phyloP scores from a whole-genome alignment of 306 rosid species.

The Trifolium subterraneum region DNA sequence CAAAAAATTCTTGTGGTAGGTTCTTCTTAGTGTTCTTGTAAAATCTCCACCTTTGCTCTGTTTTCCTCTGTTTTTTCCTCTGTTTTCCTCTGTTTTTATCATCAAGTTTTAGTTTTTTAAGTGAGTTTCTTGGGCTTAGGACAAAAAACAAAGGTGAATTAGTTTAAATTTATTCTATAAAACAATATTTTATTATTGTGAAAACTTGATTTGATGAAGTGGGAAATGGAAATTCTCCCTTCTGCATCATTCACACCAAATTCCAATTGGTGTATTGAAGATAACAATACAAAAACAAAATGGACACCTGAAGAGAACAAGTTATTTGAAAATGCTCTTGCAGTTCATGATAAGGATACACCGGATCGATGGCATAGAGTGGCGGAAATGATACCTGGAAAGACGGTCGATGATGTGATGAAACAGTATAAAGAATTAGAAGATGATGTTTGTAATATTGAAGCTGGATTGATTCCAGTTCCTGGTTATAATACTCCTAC shows the following conservation, averaged over 20 bases:
- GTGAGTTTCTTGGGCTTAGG: conserved; percentile 4
- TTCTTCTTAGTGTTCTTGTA: conserved; percentile 49
- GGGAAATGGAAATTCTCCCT: conserved; percentile 68
- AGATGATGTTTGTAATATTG: conserved; percentile 77
- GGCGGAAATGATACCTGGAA: conserved; percentile 87
- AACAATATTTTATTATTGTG: conserved; percentile 27
- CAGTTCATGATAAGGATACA: conserved; percentile 68
- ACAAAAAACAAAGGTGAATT: conserved; percentile 6
- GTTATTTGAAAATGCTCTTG: conserved; percentile 89
- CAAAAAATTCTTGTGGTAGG: conserved; percentile 39
- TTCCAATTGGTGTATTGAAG: conserved; percentile 56
- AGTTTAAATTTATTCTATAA: conserved; percentile 34
- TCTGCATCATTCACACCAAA: conserved; percentile 55
- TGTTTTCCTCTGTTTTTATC: conserved; percentile 40
- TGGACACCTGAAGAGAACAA: conserved; percentile 93
- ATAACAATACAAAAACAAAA: conserved; percentile 50
- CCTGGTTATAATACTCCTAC: conserved; percentile 63
- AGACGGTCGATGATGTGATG: conserved; percentile 69
- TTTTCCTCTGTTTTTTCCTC: conserved; percentile 11
- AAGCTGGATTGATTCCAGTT: conserved; percentile 81
- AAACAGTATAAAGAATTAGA: conserved; percentile 75
- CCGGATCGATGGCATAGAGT: conserved; percentile 90
- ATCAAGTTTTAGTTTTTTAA: conserved; percentile 25
- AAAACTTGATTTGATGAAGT: conserved; percentile 55
- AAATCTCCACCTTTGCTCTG: conserved; percentile 50